A percentile compares a stretch with the other conserved stretches of the same genome.
Evolutionary conservation across 352 stramenopile genomes (phyloP).

Genomic region (Globisporangium yorkense): DNA sequence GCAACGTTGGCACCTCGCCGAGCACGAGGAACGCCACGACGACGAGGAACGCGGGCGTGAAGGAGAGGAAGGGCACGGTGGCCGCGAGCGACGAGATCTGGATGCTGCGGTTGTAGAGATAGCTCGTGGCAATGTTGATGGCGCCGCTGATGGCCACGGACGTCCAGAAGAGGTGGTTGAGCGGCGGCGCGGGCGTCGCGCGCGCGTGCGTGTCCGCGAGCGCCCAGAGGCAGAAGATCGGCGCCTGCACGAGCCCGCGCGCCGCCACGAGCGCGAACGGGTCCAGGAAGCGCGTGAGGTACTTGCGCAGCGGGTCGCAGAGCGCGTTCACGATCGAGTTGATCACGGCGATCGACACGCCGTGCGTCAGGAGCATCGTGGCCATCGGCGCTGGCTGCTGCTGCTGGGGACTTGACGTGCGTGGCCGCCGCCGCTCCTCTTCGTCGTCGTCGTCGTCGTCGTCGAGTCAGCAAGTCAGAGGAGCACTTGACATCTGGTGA

Average conservation of each 20-base stretch:
- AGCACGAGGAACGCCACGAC: constrained; percentile 72
- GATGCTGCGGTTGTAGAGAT: constrained; percentile 79
- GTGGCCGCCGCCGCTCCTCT: not conserved
- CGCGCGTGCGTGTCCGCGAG: constrained; percentile 50
- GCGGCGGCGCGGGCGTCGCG: constrained; percentile 41
- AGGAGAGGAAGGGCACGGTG: constrained; percentile 75
- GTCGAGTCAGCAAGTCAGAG: too few relatives aligned
- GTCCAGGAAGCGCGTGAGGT: constrained; percentile 79
- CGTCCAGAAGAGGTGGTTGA: constrained; percentile 83
- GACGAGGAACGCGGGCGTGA: constrained; percentile 72
- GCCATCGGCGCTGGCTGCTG: not conserved
- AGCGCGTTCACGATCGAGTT: constrained; percentile 79
- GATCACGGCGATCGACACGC: constrained; percentile 68
- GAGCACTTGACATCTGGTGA: too few relatives aligned
- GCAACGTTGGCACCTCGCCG: constrained; percentile 63
- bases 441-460: not conserved
- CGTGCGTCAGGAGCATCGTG: constrained; percentile 56
- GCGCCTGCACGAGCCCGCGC: constrained; percentile 64
- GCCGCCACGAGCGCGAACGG: constrained; percentile 70
- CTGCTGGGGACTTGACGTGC: not conserved
- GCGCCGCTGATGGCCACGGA: constrained; percentile 62
- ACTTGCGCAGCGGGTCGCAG: constrained; percentile 80
- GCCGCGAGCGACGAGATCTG: constrained; percentile 79
- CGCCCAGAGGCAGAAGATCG: constrained; percentile 66
- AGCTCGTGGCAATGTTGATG: constrained; percentile 81